Evolutionary conservation across 2,329 filamentous ascomycete genomes (phyloP).

Genomic region (Gyromitra esculenta): DNA sequence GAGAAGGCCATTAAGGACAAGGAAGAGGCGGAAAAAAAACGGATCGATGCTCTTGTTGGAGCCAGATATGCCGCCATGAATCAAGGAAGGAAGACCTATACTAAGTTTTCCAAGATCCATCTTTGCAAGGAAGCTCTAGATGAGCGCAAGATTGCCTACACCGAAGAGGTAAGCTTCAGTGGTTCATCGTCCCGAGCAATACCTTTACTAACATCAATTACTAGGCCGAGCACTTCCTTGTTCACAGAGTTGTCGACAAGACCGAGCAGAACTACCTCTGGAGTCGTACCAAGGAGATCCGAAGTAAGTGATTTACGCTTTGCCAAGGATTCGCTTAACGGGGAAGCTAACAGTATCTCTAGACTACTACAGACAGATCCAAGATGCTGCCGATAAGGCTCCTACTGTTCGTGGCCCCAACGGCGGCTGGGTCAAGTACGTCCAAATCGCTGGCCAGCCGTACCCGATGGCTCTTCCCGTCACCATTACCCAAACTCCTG

Average conservation of each 20-base stretch:
- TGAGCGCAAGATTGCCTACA: slow-evolving; percentile 53
- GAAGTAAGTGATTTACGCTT: slow-evolving; percentile 48
- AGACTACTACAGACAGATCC: slow-evolving; percentile 54
- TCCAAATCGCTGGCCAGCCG: slow-evolving; percentile 53
- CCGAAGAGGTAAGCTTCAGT: slow-evolving; percentile 52
- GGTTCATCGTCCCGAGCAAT: not conserved
- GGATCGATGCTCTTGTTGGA: slow-evolving; percentile 66
- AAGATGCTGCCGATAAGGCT: slow-evolving; percentile 54
- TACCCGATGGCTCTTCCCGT: slow-evolving; percentile 54
- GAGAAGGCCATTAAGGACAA: slow-evolving; percentile 60
- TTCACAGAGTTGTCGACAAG: slow-evolving; percentile 55
- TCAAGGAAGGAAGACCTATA: slow-evolving; percentile 61
- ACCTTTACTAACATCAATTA: slow-evolving; percentile 27
- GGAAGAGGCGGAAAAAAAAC: slow-evolving; percentile 62
- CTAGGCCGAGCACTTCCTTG: slow-evolving; percentile 54
- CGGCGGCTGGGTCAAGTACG: slow-evolving; percentile 52
- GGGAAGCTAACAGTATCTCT: slow-evolving; percentile 13
- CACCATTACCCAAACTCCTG: slow-evolving; percentile 52
- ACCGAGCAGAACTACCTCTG: slow-evolving; percentile 55
- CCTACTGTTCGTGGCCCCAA: slow-evolving; percentile 42
- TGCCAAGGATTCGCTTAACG: not conserved
- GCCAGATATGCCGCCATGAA: slow-evolving; percentile 63
- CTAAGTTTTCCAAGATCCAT: slow-evolving; percentile 54
- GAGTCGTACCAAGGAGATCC: slow-evolving; percentile 54
- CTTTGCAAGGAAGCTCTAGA: slow-evolving; percentile 56